A percentile compares a stretch with the other conserved stretches of the same genome.
These are phyloP conservation scores for Trichoderma orchidacearum DNA, from an alignment of 495 filamentous ascomycete species.

Conservation along the genomic window DNA sequence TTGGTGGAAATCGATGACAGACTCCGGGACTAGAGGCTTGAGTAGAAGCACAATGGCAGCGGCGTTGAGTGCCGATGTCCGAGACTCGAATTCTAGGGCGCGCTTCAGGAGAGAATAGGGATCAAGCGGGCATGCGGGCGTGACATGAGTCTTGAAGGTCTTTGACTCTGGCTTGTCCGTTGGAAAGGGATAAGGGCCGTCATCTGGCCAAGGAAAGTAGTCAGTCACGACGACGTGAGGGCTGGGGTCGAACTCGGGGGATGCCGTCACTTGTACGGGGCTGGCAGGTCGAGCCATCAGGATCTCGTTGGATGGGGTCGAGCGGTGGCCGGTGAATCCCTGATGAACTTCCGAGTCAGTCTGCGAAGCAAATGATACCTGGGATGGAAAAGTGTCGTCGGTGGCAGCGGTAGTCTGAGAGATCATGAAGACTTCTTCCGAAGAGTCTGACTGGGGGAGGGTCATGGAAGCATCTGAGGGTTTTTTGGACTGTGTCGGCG, in stretches of 20 bases:
- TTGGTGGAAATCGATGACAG: constrained; percentile 33
- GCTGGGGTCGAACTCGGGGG: constrained; percentile 16
- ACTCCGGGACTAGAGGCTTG: constrained; percentile 32
- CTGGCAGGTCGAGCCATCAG: not conserved
- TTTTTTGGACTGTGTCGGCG: constrained; percentile 9
- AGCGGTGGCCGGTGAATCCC: not conserved
- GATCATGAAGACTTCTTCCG: constrained; percentile 29
- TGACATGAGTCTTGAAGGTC: not conserved
- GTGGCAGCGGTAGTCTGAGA: constrained; percentile 29
- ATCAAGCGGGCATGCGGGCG: constrained; percentile 22
- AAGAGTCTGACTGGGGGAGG: constrained; percentile 5
- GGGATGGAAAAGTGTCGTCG: constrained; percentile 22
- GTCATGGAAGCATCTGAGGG: not conserved
- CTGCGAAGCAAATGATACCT: constrained; percentile 13
- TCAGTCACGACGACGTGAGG: constrained; percentile 34
- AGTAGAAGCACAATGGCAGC: constrained; percentile 37
- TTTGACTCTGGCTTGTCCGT: constrained; percentile 8
- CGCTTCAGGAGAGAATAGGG: constrained; percentile 33
- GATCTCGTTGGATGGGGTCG: not conserved
- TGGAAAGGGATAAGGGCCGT: constrained; percentile 31
- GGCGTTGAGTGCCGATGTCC: constrained; percentile 30
- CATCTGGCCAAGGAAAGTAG: constrained; percentile 32
- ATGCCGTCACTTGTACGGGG: not conserved
- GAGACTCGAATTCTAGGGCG: constrained; percentile 31
- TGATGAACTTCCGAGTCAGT: constrained; percentile 8